Conservation (phyloP, 2,329 filamentous ascomycete genomes). For the Sclerotinia nivalis region DNA sequence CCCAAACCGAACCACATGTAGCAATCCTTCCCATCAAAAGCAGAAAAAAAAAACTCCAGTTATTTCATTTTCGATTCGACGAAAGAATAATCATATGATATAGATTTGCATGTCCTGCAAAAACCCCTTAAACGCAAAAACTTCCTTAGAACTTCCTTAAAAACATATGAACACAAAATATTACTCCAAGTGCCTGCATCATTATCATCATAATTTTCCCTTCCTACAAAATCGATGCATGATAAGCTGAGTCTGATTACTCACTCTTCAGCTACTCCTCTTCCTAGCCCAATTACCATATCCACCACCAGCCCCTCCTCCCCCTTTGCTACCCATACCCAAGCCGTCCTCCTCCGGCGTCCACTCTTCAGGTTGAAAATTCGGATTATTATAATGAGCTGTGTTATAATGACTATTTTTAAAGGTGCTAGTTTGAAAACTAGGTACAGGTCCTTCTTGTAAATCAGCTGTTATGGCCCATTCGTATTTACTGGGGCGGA, state of each 20-base stretch:
- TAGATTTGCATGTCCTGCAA: not conserved
- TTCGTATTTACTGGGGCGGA: constrained; percentile 42
- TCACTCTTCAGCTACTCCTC: constrained; percentile 13
- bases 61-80: not conserved
- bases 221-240: too few relatives aligned
- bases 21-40: not conserved
- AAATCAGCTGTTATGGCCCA: constrained; percentile 39
- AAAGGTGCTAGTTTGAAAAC: constrained; percentile 55
- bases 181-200: constrained; percentile 5
- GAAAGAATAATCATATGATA: not conserved
- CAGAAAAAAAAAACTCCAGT: not conserved
- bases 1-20: not conserved
- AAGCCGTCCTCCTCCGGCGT: constrained; percentile 40
- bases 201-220: constrained; percentile 11
- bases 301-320: constrained; percentile 7
- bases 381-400: constrained; percentile 66
- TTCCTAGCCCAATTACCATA: constrained; percentile 21
- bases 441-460: constrained; percentile 35
- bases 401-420: constrained; percentile 67
- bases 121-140: not conserved
- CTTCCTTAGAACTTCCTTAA: not conserved
- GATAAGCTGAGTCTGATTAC: not conserved
- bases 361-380: constrained; percentile 59
- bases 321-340: not conserved
- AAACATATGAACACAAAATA: constrained; percentile 10